Evolutionary conservation across 257 asterid species (phyloP).

Genomic region (Nicotiana obtusifolia): DNA sequence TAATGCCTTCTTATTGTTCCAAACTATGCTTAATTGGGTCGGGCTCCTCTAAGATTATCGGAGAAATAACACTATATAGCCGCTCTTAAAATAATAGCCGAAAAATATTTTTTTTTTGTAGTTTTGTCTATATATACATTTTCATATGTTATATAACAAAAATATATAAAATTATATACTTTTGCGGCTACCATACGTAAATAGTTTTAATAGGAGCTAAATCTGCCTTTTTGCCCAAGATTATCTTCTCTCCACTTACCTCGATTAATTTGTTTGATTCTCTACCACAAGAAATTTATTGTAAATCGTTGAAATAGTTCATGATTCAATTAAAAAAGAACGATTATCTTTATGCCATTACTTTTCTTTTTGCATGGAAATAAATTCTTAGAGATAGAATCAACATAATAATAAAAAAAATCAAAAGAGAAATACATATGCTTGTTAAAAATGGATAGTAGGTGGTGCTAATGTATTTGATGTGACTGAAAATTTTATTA

Average conservation of each 20-base stretch:
- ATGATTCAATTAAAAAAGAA: too few relatives aligned
- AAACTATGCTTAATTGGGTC: not conserved
- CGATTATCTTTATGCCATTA: too few relatives aligned
- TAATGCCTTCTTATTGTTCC: not conserved
- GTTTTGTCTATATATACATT: too few relatives aligned
- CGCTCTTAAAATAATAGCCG: too few relatives aligned
- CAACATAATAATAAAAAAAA: not conserved
- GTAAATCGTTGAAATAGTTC: too few relatives aligned
- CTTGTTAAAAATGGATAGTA: constrained; percentile 6
- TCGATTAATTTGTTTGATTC: not conserved
- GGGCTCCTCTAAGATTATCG: not conserved
- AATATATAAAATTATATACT: too few relatives aligned
- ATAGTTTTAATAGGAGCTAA: too few relatives aligned
- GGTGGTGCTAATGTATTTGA: not conserved
- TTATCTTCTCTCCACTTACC: not conserved
- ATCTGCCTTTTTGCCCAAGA: too few relatives aligned
- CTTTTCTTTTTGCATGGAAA: not conserved
- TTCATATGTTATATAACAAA: too few relatives aligned
- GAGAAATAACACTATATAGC: too few relatives aligned
- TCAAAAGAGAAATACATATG: not conserved
- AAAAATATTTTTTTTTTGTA: too few relatives aligned
- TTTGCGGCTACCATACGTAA: too few relatives aligned
- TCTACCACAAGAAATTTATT: not conserved
- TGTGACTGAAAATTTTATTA: not conserved
- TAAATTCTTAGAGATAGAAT: not conserved